These are phyloP conservation scores for Macrophomina tecta DNA, from an alignment of 2,329 filamentous ascomycete species.

Conservation along the genomic window DNA sequence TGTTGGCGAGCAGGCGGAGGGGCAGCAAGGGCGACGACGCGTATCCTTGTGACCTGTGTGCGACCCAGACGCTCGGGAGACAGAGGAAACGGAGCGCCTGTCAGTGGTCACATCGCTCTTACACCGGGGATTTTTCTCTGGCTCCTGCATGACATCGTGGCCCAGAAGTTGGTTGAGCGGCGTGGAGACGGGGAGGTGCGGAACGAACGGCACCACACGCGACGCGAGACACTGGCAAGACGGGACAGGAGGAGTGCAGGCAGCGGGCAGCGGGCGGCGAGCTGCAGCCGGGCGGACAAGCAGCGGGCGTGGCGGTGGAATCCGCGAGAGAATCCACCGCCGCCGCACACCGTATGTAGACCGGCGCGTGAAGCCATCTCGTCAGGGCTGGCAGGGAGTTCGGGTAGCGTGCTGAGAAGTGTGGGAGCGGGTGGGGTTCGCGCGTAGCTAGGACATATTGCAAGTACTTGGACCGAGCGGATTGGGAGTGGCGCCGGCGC, in stretches of 20 bases:
- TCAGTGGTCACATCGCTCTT: conserved; percentile 11
- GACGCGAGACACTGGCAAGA: conserved; percentile 1
- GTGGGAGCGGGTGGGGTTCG: conserved; percentile 13
- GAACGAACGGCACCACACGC: conserved; percentile 16
- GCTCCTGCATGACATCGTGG: conserved; percentile 20
- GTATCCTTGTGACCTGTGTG: conserved; percentile 23
- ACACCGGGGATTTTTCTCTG: conserved; percentile 15
- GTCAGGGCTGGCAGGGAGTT: not conserved
- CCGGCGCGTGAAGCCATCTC: not conserved
- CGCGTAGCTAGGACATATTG: not conserved
- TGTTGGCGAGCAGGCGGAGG: conserved; percentile 6
- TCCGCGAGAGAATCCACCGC: not conserved
- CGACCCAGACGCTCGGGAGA: conserved; percentile 23
- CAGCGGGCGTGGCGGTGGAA: not conserved
- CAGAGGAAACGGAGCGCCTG: conserved; percentile 21
- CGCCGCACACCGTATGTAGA: not conserved
- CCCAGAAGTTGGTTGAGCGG: conserved; percentile 16
- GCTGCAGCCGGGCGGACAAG: not conserved
- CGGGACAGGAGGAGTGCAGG: not conserved
- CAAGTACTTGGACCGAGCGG: not conserved
- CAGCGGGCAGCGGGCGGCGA: not conserved
- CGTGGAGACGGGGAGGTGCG: conserved; percentile 5
- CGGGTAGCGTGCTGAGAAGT: not conserved
- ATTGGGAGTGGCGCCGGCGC: conserved; percentile 10
- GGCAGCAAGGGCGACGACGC: conserved; percentile 13